A percentile compares a stretch with the other conserved stretches of the same genome.
These are phyloP conservation scores for Fraxinus angustifolia DNA, from an alignment of 305 asterid species.

Conservation along the genomic window DNA sequence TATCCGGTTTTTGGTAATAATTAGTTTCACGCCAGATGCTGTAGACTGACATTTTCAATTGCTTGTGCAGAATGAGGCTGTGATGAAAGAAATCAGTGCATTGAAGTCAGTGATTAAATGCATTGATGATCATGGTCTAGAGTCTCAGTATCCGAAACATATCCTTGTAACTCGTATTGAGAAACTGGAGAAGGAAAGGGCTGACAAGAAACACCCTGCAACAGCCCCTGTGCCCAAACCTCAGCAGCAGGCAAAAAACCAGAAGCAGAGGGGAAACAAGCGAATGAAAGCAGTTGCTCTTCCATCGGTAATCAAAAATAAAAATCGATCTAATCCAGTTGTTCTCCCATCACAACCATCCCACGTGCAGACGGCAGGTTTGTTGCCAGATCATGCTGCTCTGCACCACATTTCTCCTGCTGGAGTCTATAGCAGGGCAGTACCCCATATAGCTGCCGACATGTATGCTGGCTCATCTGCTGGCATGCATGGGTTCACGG, in stretches of 20 bases:
- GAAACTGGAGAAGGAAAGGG: slow-evolving; percentile 48
- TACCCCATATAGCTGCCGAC: slow-evolving; percentile 31
- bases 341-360: slow-evolving; percentile 32
- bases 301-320: slow-evolving; percentile 31
- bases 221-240: slow-evolving; percentile 24
- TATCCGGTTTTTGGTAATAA: slow-evolving; percentile 4
- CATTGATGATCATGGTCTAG: slow-evolving; percentile 53
- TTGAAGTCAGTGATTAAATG: slow-evolving; percentile 52
- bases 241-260: slow-evolving; percentile 32
- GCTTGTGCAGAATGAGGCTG: slow-evolving; percentile 49
- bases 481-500: slow-evolving; percentile 39
- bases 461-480: slow-evolving; percentile 44
- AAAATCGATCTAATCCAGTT: slow-evolving; percentile 17
- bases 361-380: slow-evolving; percentile 34
- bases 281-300: slow-evolving; percentile 21
- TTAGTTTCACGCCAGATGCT: slow-evolving; percentile 4
- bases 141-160: slow-evolving; percentile 45
- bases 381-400: slow-evolving; percentile 36
- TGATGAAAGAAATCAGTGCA: slow-evolving; percentile 49
- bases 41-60: slow-evolving; percentile 17
- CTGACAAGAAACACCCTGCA: slow-evolving; percentile 38
- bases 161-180: slow-evolving; percentile 38
- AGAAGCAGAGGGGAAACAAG: slow-evolving; percentile 34
- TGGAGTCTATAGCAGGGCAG: slow-evolving; percentile 41
- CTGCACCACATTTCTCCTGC: slow-evolving; percentile 42